phyloP scores from a whole-genome alignment of 208 protist species.

The Leishmania gerbilli region DNA sequence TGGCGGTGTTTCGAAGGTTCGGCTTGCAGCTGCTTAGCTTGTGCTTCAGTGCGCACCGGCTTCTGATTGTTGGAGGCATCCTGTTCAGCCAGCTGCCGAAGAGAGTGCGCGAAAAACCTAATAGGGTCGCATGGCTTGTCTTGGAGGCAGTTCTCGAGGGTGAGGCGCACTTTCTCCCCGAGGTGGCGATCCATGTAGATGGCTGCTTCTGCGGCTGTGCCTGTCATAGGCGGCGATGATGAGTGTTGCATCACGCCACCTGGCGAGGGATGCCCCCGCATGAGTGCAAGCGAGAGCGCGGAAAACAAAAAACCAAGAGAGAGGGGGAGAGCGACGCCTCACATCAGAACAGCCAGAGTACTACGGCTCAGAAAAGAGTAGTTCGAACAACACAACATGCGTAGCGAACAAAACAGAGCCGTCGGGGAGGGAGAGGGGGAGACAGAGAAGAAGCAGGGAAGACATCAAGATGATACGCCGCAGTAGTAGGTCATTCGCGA shows the following conservation, averaged over 20 bases:
- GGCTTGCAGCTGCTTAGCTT: neutral
- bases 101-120: conserved; percentile 47
- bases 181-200: conserved; percentile 60
- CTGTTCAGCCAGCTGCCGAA: conserved; percentile 16
- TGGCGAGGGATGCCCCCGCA: neutral
- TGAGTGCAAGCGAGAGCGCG: neutral
- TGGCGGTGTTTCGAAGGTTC: neutral
- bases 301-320: neutral
- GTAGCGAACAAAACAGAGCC: neutral
- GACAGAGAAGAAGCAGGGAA: neutral
- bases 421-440: neutral
- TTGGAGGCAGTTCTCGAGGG: conserved; percentile 58
- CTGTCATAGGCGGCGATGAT: conserved; percentile 15
- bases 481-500: neutral
- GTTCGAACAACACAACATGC: neutral
- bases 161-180: conserved; percentile 44
- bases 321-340: neutral
- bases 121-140: conserved; percentile 53
- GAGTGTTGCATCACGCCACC: neutral
- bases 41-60: neutral
- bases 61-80: neutral
- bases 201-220: conserved; percentile 16
- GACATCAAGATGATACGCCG: neutral
- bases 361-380: neutral
- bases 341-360: neutral